Evolutionary conservation across 805 yeast species (phyloP).

Genomic region (Pichia exigua): DNA sequence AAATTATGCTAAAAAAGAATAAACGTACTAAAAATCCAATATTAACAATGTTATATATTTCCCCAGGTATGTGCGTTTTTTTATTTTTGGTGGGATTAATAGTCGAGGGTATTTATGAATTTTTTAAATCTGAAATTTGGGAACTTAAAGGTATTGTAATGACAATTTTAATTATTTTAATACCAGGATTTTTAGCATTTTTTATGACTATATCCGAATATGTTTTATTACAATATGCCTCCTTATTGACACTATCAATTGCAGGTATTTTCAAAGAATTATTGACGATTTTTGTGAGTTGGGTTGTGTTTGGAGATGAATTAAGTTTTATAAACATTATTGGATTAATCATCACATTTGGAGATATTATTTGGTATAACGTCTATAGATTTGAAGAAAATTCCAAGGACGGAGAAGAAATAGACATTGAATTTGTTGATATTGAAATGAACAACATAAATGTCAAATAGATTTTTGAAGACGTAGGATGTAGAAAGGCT

Average conservation of each 20-base stretch:
- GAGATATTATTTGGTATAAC: conserved; percentile 81
- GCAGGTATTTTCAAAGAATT: conserved; percentile 93
- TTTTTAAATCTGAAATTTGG: conserved; percentile 58
- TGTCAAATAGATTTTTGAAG: neutral
- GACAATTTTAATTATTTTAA: conserved; percentile 51
- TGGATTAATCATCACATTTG: conserved; percentile 68
- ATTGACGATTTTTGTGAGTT: conserved; percentile 63
- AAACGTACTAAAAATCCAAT: conserved; percentile 65
- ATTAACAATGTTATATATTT: conserved; percentile 70
- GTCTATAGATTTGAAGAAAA: conserved; percentile 42
- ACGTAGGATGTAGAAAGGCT: neutral
- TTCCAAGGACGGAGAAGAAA: neutral
- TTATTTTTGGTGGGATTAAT: conserved; percentile 55
- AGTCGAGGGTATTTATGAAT: conserved; percentile 59
- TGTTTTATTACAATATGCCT: conserved; percentile 70
- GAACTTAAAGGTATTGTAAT: conserved; percentile 42
- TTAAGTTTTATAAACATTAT: conserved; percentile 58
- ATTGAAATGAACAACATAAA: conserved; percentile 12
- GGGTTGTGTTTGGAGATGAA: conserved; percentile 68
- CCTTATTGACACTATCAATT: conserved; percentile 76
- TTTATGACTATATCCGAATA: conserved; percentile 87
- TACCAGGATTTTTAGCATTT: conserved; percentile 86
- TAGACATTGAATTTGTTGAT: conserved; percentile 15
- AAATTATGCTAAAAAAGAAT: conserved; percentile 59
- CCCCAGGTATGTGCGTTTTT: conserved; percentile 73